Evolutionary conservation across 2,329 filamentous ascomycete species (phyloP), one percentile per base, ranked within the genome.

Genomic region (Clarireedia monteithiana): DNA sequence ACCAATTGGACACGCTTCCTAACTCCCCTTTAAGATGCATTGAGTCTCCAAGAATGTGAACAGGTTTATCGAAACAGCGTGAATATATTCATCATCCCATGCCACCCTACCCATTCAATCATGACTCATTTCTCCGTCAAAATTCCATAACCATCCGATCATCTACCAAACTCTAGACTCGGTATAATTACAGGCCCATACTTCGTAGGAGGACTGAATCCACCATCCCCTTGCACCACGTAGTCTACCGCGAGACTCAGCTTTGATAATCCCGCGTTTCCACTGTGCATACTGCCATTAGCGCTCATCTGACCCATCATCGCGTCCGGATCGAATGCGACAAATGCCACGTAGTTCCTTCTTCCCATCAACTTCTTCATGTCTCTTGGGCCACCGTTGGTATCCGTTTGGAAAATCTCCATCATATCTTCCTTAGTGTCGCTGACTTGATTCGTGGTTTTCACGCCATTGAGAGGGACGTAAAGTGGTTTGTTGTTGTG

Each of bases 401-500:
- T 90, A 65, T 99, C 94, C 6, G 86, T 89, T 66, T 94, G 90
- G 80, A 99, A 99, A 63, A 99, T 95, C 75, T 99, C 94, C 88
- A 99, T 95, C 94, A 99, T 99, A 73, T 99, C 94, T 72, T 99
- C 94, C 73, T 99, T 97, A 48, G 94, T 99, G 70, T 99, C 94
- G 1, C 85, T 88, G 1, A 88, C 80, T 61, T 85, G 81, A 59
- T 90, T 83, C 1, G 79, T 86, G 1, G 87, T 85, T 62, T 82
- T 81, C 56, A 90, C 84, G n/a, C 92, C 92, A 71, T 99, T 99
- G 54, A 82, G 79, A 0, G 94, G 94, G 54, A 99, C 80, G 71
- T 96, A 99, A 27, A 97, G 83, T 39, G 88, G 83, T 71, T 92
- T 94, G 74, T 91, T 92, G 76, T 88, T 94, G 77, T 97, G 91